phyloP scores from a whole-genome alignment of 192 early-diverging fungal genomes.

The Piromyces finnis region DNA sequence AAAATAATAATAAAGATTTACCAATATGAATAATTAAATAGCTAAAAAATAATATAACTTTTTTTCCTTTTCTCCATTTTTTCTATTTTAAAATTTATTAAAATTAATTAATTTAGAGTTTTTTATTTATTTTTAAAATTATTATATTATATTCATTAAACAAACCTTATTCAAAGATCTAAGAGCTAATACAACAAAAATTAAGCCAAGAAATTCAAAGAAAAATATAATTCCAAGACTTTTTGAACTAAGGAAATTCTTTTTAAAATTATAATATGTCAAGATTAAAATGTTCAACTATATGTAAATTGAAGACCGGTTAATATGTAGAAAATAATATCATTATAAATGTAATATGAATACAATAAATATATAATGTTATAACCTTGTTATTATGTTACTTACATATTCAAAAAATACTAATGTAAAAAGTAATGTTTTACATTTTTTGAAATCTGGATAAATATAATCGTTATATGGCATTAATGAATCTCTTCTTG shows the following conservation, averaged over 20 bases:
- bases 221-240: background rate
- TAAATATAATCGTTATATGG: background rate
- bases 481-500: background rate
- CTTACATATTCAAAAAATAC: background rate
- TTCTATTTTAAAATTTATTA: background rate
- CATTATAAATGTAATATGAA: no score
- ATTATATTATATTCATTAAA: background rate
- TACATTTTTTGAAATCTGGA: background rate
- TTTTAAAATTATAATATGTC: background rate
- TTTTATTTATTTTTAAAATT: no score
- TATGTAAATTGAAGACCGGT: no score
- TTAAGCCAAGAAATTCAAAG: background rate
- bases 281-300: background rate
- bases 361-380: no score
- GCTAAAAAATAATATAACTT: background rate
- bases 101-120: no score
- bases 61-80: background rate
- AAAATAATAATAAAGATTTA: background rate
- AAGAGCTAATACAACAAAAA: background rate
- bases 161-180: background rate
- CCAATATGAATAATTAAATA: background rate
- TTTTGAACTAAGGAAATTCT: background rate
- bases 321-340: no score
- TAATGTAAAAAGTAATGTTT: background rate
- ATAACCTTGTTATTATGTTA: no score